Conservation (phyloP, 225 moss, liverwort and hornwort genomes). For the Polytrichum formosum region DNA sequence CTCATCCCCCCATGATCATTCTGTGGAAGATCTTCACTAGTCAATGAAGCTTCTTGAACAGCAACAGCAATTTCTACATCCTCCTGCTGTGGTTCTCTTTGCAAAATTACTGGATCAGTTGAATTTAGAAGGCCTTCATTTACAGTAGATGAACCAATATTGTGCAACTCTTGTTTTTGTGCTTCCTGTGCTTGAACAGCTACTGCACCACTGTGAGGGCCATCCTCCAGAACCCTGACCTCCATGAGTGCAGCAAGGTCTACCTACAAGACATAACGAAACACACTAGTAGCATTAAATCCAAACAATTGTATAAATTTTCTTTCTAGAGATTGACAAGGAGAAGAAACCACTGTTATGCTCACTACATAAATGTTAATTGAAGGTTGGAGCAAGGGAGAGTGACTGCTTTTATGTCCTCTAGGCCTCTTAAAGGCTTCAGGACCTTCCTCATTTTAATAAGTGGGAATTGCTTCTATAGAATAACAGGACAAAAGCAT, state of each 20-base stretch:
- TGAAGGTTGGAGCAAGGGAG: too few species aligned
- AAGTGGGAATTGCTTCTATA: too few species aligned
- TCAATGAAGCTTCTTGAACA: conserved; percentile 7
- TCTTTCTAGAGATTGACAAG: too few species aligned
- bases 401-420: too few species aligned
- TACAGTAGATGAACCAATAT: conserved; percentile 9
- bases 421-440: too few species aligned
- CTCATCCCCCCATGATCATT: conserved; percentile 10
- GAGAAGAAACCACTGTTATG: too few species aligned
- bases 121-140: conserved; percentile 11
- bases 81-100: conserved; percentile 6
- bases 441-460: too few species aligned
- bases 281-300: conserved; percentile 1
- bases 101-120: conserved; percentile 5
- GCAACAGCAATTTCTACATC: conserved; percentile 10
- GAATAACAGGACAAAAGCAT: too few species aligned
- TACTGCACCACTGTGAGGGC: conserved; percentile 9
- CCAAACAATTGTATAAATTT: background rate
- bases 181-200: conserved; percentile 8
- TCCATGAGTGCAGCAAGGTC: conserved; percentile 43
- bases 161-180: conserved; percentile 13
- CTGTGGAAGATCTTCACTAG: conserved; percentile 12
- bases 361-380: too few species aligned
- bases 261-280: conserved; percentile 19
- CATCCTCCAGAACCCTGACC: conserved; percentile 43